A percentile compares a stretch with the other conserved stretches of the same genome.
Conservation (phyloP, 345 rosid genomes). For the Heritiera fomes region DNA sequence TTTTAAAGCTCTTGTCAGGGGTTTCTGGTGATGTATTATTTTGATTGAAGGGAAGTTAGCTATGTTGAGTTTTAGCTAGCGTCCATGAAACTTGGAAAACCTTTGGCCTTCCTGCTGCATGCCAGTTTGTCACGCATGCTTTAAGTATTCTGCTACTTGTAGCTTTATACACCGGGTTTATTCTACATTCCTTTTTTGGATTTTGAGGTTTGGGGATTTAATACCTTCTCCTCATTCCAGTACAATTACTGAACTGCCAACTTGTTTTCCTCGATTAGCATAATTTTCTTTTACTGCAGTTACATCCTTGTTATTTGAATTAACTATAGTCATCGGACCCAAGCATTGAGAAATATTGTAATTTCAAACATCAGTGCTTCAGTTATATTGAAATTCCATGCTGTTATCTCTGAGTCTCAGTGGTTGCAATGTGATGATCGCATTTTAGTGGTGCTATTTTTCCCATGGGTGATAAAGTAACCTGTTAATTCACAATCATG, state of each 20-base stretch:
- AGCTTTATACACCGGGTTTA: not conserved
- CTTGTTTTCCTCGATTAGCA: not conserved
- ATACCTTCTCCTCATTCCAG: not conserved
- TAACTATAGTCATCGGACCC: not conserved
- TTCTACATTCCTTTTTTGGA: not conserved
- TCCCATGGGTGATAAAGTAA: not conserved
- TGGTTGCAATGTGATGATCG: not conserved
- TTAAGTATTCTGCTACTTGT: not conserved
- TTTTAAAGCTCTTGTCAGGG: not conserved
- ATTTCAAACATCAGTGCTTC: not conserved
- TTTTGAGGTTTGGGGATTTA: not conserved
- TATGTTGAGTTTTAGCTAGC: not conserved
- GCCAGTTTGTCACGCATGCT: not conserved
- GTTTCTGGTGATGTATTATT: not conserved
- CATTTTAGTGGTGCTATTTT: not conserved
- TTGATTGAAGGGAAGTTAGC: not conserved
- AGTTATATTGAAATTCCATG: not conserved
- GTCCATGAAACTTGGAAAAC: not conserved
- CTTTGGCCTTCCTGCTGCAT: not conserved
- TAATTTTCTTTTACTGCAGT: not conserved
- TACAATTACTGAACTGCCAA: not conserved
- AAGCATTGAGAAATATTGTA: not conserved
- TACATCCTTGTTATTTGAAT: not conserved
- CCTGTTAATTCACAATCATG: not conserved
- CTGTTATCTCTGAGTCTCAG: not conserved